These are phyloP conservation scores for Aaosphaeria arxii DNA, from an alignment of 2,329 filamentous ascomycete species.

Conservation along the genomic window DNA sequence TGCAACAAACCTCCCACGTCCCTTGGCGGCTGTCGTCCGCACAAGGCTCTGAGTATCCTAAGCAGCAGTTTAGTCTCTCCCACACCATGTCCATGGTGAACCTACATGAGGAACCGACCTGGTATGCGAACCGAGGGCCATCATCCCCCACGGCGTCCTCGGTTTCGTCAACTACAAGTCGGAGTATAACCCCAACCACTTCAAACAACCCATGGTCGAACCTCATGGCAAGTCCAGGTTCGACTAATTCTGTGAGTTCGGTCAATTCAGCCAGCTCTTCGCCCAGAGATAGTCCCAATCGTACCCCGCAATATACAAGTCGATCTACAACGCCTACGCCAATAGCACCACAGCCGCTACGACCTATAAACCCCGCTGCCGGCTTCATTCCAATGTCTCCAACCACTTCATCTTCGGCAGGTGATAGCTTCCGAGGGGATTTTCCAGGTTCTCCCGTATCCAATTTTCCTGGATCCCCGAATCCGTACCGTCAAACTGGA, in stretches of 20 bases:
- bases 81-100: slow-evolving; percentile 41
- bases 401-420: slow-evolving; percentile 18
- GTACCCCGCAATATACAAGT: slow-evolving; percentile 37
- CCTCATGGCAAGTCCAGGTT: slow-evolving; percentile 30
- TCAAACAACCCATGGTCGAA: slow-evolving; percentile 40
- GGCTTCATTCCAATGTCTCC: slow-evolving; percentile 35
- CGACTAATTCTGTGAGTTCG: slow-evolving; percentile 25
- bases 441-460: slow-evolving; percentile 26
- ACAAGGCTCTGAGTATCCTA: slow-evolving; percentile 27
- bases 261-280: slow-evolving; percentile 29
- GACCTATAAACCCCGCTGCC: slow-evolving; percentile 28
- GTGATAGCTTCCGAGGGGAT: slow-evolving; percentile 28
- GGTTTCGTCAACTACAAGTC: slow-evolving; percentile 35
- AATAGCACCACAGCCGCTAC: slow-evolving; percentile 35
- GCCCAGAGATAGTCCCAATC: slow-evolving; percentile 33
- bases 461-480: slow-evolving; percentile 27
- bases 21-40: slow-evolving; percentile 27
- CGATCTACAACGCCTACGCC: slow-evolving; percentile 37
- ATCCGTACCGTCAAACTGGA: slow-evolving; percentile 32
- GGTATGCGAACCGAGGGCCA: slow-evolving; percentile 31
- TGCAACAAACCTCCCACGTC: slow-evolving; percentile 32
- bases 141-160: slow-evolving; percentile 39
- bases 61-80: slow-evolving; percentile 33
- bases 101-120: slow-evolving; percentile 36
- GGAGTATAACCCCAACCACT: slow-evolving; percentile 36